Evolutionary conservation across 2,329 filamentous ascomycete species (phyloP).

Genomic region (Botryotinia calthae): DNA sequence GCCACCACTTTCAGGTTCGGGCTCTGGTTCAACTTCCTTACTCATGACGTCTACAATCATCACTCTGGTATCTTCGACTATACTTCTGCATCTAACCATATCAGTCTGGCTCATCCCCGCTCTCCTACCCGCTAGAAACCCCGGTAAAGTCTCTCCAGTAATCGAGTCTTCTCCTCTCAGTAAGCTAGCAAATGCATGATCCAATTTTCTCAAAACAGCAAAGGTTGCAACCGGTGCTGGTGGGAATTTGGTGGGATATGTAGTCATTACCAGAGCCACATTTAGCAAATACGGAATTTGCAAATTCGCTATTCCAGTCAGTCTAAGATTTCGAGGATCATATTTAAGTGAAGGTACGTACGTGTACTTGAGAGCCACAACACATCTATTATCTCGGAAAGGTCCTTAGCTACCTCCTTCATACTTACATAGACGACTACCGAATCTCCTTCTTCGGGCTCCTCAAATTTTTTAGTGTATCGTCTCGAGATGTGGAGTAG

Average conservation of each 20-base stretch:
- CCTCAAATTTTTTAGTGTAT: constrained; percentile 59
- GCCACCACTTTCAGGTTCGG: constrained; percentile 28
- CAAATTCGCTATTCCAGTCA: constrained; percentile 58
- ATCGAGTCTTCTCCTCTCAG: constrained; percentile 65
- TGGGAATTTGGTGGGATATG: constrained; percentile 70
- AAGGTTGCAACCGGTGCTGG: constrained; percentile 69
- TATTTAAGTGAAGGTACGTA: constrained; percentile 46
- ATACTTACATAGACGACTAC: constrained; percentile 66
- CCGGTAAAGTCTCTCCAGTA: constrained; percentile 63
- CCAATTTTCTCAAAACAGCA: constrained; percentile 70
- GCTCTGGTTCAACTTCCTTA: constrained; percentile 48
- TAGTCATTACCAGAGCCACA: constrained; percentile 68
- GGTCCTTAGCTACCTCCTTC: constrained; percentile 60
- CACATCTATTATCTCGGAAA: constrained; percentile 73
- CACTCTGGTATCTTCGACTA: constrained; percentile 74
- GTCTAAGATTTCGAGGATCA: not conserved
- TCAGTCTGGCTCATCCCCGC: constrained; percentile 72
- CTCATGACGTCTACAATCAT: constrained; percentile 67
- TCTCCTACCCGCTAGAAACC: constrained; percentile 60
- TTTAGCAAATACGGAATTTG: constrained; percentile 83
- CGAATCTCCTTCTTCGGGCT: constrained; percentile 45
- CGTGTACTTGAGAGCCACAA: constrained; percentile 87
- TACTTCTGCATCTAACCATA: constrained; percentile 80
- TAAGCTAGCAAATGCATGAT: constrained; percentile 78
- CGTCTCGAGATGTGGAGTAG: constrained; percentile 55